Conservation (phyloP, 169 alveolate species). For the Plasmodium coatneyi region DNA sequence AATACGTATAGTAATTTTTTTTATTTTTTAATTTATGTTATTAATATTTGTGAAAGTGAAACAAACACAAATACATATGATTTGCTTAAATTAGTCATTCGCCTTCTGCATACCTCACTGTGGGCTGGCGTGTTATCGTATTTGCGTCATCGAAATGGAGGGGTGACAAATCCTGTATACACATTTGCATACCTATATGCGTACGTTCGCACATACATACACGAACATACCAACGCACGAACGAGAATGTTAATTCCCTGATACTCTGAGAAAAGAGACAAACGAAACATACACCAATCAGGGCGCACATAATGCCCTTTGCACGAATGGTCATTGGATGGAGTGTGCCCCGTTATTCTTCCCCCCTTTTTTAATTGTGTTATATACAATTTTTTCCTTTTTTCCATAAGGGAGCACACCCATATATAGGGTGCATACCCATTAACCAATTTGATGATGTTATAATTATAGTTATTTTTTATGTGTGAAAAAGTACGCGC, state of each 20-base stretch:
- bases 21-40: constrained; percentile 15
- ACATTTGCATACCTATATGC: background rate
- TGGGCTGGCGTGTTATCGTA: background rate
- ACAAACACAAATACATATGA: background rate
- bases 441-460: background rate
- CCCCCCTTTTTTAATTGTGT: background rate
- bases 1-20: constrained; percentile 6
- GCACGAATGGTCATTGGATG: constrained; percentile 2
- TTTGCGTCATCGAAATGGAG: background rate
- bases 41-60: constrained; percentile 48
- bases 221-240: background rate
- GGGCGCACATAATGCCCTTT: background rate
- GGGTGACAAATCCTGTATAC: background rate
- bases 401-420: background rate
- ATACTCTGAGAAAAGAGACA: constrained; percentile 1
- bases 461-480: background rate
- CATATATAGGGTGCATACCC: background rate
- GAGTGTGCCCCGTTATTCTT: background rate
- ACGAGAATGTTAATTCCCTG: background rate
- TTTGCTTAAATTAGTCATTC: background rate
- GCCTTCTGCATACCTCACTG: background rate
- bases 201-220: background rate
- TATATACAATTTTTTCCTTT: background rate
- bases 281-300: background rate
- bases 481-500: constrained; percentile 1